Conservation (phyloP, 2,329 filamentous ascomycete genomes). For the Clonostachys rhizophaga region DNA sequence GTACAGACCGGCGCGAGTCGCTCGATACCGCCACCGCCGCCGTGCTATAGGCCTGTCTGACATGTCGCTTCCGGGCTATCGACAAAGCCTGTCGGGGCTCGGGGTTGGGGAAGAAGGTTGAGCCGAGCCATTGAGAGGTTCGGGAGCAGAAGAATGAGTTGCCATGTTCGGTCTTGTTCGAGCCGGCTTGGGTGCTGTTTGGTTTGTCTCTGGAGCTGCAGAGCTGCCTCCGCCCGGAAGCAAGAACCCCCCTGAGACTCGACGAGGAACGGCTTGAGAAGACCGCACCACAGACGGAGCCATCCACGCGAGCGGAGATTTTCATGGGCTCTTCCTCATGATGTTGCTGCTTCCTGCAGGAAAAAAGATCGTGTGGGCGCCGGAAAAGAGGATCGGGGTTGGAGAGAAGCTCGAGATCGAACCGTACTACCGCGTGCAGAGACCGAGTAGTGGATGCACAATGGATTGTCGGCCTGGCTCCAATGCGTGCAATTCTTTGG, state of each 20-base stretch:
- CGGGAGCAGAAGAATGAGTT: slow-evolving; percentile 17
- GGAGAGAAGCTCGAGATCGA: too few species aligned
- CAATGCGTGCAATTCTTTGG: too few species aligned
- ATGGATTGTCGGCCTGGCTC: too few species aligned
- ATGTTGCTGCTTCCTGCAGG: slow-evolving; percentile 11
- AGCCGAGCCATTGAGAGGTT: slow-evolving; percentile 32
- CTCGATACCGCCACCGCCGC: slow-evolving; percentile 11
- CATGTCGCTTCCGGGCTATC: slow-evolving; percentile 10
- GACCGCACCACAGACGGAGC: slow-evolving; percentile 54
- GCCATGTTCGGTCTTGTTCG: not conserved
- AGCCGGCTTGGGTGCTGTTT: too few species aligned
- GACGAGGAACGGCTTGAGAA: slow-evolving; percentile 37
- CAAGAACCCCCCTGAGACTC: slow-evolving; percentile 13
- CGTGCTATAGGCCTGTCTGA: slow-evolving; percentile 15
- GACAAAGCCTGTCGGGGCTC: slow-evolving; percentile 9
- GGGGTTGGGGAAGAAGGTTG: slow-evolving; percentile 27
- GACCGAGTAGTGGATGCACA: not conserved
- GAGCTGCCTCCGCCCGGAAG: slow-evolving; percentile 1
- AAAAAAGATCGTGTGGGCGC: too few species aligned
- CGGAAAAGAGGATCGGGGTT: too few species aligned
- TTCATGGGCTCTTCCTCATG: slow-evolving; percentile 57
- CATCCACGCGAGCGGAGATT: slow-evolving; percentile 53
- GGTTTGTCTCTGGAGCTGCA: slow-evolving; percentile 5
- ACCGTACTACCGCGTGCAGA: not conserved
- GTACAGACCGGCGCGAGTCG: slow-evolving; percentile 3